Conservation (phyloP, 352 stramenopile species). For the Phytophthora gonapodyides region DNA sequence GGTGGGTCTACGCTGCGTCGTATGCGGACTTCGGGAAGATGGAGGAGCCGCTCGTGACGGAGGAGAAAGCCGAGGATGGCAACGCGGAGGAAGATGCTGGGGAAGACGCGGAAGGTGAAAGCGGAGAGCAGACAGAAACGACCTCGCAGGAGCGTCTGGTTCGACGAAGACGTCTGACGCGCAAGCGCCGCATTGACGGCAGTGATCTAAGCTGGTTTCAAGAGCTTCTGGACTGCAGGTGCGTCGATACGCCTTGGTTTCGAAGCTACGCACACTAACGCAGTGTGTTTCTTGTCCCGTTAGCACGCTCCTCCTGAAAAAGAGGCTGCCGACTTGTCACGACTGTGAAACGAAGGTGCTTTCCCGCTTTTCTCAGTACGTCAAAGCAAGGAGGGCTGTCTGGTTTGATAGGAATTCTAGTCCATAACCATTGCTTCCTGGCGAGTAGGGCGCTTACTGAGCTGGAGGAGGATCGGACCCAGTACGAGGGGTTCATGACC, state of each 20-base stretch:
- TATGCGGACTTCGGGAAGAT: conserved; percentile 43
- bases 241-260: conserved; percentile 3
- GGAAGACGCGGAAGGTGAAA: conserved; percentile 1
- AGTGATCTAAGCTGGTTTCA: conserved; percentile 85
- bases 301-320: conserved; percentile 66
- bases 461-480: conserved; percentile 48
- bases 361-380: conserved; percentile 60
- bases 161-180: conserved; percentile 56
- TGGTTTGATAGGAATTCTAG: neutral
- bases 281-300: conserved; percentile 6
- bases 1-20: conserved; percentile 69
- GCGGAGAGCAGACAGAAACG: conserved; percentile 6
- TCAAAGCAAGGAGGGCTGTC: neutral
- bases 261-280: neutral
- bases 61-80: conserved; percentile 6
- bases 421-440: conserved; percentile 14
- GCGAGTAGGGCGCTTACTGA: conserved; percentile 45
- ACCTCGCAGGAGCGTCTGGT: conserved; percentile 31
- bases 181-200: conserved; percentile 71
- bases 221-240: conserved; percentile 83
- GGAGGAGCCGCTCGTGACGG: conserved; percentile 10
- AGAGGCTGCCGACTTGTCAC: conserved; percentile 76
- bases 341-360: conserved; percentile 66
- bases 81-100: neutral
- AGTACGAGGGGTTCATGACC: conserved; percentile 63